These are phyloP conservation scores for Ophiostoma novo-ulmi DNA, from an alignment of 2,329 filamentous ascomycete genomes.

Conservation along the genomic window DNA sequence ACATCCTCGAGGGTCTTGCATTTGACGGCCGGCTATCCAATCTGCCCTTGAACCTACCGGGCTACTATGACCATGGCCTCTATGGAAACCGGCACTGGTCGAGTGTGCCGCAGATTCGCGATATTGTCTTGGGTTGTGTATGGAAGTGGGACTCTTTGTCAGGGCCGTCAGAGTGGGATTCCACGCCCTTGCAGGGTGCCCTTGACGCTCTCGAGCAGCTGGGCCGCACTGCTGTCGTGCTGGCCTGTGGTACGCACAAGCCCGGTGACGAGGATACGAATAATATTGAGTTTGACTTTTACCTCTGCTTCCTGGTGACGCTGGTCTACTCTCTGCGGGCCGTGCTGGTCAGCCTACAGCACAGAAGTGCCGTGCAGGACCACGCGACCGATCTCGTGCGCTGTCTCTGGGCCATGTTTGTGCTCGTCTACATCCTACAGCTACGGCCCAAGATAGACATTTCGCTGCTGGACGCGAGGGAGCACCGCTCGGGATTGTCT, in stretches of 20 bases:
- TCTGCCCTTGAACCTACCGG: background rate
- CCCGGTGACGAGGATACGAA: background rate
- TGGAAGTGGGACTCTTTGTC: background rate
- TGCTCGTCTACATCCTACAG: conserved; percentile 18
- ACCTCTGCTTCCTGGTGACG: conserved; percentile 15
- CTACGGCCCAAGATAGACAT: conserved; percentile 14
- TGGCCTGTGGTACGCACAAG: background rate
- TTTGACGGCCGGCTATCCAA: background rate
- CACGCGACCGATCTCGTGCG: conserved; percentile 12
- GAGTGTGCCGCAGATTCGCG: background rate
- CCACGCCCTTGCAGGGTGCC: background rate
- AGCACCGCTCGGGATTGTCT: background rate
- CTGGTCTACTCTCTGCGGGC: conserved; percentile 16
- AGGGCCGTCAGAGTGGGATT: background rate
- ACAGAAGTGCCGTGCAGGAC: background rate
- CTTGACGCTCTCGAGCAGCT: background rate
- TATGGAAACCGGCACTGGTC: background rate
- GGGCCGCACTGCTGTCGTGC: background rate
- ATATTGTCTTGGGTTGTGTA: background rate
- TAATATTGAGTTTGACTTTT: conserved; percentile 17
- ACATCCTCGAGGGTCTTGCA: background rate
- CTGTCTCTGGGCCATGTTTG: conserved; percentile 18
- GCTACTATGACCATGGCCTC: background rate
- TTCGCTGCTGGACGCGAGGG: background rate
- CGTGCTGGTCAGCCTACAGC: conserved; percentile 5